phyloP scores from a whole-genome alignment of 768 basidiomycete genomes.

The Myochromella boudieri region DNA sequence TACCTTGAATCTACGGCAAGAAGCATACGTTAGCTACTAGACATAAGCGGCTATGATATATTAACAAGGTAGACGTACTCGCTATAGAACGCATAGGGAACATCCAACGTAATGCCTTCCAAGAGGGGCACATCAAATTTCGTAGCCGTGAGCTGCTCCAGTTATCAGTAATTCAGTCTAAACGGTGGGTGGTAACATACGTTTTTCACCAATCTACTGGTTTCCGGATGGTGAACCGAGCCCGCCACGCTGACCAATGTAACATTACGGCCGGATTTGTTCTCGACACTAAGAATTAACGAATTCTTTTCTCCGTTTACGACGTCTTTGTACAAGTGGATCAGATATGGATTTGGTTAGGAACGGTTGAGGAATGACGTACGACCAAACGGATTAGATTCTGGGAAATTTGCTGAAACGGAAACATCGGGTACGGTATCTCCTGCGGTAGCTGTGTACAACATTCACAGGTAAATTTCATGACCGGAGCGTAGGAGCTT shows the following conservation, averaged over 20 bases:
- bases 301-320: conserved; percentile 83
- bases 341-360: conserved; percentile 8
- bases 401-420: conserved; percentile 59
- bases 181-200: conserved; percentile 35
- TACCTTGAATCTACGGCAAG: conserved; percentile 58
- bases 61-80: conserved; percentile 53
- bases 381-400: conserved; percentile 78
- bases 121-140: conserved; percentile 53
- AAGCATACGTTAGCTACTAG: conserved; percentile 14
- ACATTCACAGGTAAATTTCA: conserved; percentile 1
- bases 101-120: conserved; percentile 55
- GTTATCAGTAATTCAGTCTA: conserved; percentile 5
- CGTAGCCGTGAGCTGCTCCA: conserved; percentile 53
- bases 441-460: conserved; percentile 21
- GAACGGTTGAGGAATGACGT: conserved; percentile 28
- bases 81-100: conserved; percentile 78
- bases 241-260: conserved; percentile 67
- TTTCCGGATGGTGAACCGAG: conserved; percentile 66
- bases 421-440: conserved; percentile 55
- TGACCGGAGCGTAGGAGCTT: conserved; percentile 10
- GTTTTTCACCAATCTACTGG: conserved; percentile 67
- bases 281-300: conserved; percentile 66
- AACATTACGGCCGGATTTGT: conserved; percentile 71
- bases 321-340: conserved; percentile 51
- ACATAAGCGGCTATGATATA: not conserved